These are phyloP conservation scores for Pseudogymnoascus sp. DNA, from an alignment of 2,329 filamentous ascomycete species.

Conservation along the genomic window DNA sequence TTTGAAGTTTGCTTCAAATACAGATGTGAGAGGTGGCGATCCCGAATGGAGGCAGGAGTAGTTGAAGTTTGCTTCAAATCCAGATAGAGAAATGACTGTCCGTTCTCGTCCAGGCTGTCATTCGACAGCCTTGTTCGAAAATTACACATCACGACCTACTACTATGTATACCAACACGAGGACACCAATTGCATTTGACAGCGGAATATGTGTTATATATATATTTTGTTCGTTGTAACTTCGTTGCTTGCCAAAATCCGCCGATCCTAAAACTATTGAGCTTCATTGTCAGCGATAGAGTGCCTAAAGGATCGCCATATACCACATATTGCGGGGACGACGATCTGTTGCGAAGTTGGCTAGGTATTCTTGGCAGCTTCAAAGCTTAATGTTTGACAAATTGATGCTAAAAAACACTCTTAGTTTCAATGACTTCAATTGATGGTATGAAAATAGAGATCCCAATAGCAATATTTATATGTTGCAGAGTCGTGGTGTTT, in stretches of 20 bases:
- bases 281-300: neutral
- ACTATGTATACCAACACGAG: neutral
- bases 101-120: neutral
- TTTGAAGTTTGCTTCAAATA: neutral
- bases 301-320: neutral
- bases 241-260: neutral
- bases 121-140: neutral
- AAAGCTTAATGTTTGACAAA: slow-evolving; percentile 3
- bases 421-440: neutral
- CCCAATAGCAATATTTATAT: neutral
- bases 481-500: neutral
- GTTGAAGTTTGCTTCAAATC: neutral
- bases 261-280: neutral
- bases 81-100: neutral
- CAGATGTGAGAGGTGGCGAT: neutral
- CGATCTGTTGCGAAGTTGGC: slow-evolving; percentile 8
- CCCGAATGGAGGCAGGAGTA: neutral
- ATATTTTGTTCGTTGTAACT: neutral
- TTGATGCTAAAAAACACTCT: neutral
- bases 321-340: neutral
- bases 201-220: neutral
- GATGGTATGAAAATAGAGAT: neutral
- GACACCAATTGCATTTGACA: neutral
- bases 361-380: slow-evolving; percentile 7
- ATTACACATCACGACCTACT: neutral